Evolutionary conservation across 228 moss, liverwort and hornwort species (phyloP), one percentile per base, ranked within the genome.

Genomic region (Sphagnum magellanicum): DNA sequence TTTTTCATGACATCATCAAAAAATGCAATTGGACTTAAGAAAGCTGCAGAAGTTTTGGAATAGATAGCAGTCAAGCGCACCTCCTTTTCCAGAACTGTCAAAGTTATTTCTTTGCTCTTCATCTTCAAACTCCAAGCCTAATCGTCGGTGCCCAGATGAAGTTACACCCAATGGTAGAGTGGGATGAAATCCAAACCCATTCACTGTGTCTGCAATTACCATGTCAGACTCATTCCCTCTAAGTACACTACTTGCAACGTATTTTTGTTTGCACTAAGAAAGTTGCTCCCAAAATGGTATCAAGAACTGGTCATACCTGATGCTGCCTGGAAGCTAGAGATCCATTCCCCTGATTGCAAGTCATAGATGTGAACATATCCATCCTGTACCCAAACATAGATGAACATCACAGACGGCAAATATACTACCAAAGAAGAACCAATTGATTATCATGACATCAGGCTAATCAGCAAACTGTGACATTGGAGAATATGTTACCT

Each of bases 61-160:
- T 32, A 32, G 32, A 32, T 32, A 32, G 32, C 32, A 32, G 32
- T 32, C 32, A 32, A 52, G 52, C 79, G 77, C 68, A 86, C 86
- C 82, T 16, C 64, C 55, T 12, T 70, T 74, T 72, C 70, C 63
- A 6, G 61, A 60, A 11, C 9, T 6, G 32, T 32, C 32, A 3
- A 32, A 3, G 32, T 3, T 32, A 32, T 32, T 32, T 0, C 32
- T 32, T 32, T 32, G 32, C 68, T 50, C 84, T 65, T 88, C 87
- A 50, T 85, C 92, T 53, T 89, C 92, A 48, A 71, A 84, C 57
- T 75, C 71, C 51, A 78, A 71, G n/a, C 64, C 66, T 62, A 87
- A 92, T 60, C 94, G 82, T n/a, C 98, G 92, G 77, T 98, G 98
- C 69, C 98, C 98, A 60, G 98, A 98, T 15, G 90, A 85, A 63